Evolutionary conservation across 164 flowering plant species (phyloP).

Genomic region (Aristolochia fimbriata): DNA sequence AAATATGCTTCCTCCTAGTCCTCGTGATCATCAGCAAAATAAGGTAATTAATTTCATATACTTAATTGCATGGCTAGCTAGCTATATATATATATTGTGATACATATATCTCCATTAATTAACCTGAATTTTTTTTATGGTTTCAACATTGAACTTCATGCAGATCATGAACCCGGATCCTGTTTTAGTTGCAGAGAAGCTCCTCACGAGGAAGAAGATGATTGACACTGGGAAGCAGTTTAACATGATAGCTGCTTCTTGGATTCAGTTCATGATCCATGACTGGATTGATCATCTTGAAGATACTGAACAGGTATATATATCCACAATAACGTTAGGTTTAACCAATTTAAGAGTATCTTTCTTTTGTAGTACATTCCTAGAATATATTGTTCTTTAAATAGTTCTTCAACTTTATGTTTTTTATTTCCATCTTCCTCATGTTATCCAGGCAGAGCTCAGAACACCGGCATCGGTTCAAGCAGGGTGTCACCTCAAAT

Average conservation of each 20-base stretch:
- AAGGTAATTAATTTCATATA: no score
- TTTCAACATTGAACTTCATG: not conserved
- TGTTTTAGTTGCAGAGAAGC: constrained; percentile 28
- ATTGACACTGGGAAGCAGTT: constrained; percentile 35
- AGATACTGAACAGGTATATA: constrained; percentile 24
- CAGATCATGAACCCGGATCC: constrained; percentile 36
- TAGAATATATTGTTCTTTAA: no score
- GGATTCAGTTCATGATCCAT: constrained; percentile 48
- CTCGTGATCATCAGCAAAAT: no score
- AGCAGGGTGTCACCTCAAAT: constrained; percentile 31
- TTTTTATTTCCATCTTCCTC: not conserved
- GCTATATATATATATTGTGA: no score
- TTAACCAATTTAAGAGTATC: no score
- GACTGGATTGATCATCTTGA: constrained; percentile 46
- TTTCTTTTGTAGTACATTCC: no score
- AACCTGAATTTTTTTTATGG: not conserved
- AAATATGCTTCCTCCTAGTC: constrained; percentile 30
- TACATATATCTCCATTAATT: no score
- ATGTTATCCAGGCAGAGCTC: constrained; percentile 22
- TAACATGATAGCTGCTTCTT: constrained; percentile 37
- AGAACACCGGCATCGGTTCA: constrained; percentile 27
- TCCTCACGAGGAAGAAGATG: constrained; percentile 21
- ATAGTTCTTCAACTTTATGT: no score
- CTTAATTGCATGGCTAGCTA: no score
- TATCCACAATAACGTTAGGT: no score